phyloP scores from a whole-genome alignment of 2,329 filamentous ascomycete genomes.

The Pyricularia sp. region DNA sequence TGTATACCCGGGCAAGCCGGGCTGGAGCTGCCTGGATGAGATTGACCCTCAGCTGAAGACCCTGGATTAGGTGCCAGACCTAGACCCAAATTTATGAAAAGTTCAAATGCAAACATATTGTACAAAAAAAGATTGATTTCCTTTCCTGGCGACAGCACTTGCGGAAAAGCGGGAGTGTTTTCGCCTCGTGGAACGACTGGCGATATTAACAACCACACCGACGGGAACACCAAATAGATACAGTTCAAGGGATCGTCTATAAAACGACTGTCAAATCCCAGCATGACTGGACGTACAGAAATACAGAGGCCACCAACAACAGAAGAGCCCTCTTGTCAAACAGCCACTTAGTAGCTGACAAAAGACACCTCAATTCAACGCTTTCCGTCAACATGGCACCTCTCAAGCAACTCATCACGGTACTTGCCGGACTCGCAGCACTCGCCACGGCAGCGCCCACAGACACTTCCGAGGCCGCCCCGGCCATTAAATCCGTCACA shows the following conservation, averaged over 20 bases:
- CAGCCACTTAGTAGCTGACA: background rate
- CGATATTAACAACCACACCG: background rate
- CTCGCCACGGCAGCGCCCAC: conserved; percentile 9
- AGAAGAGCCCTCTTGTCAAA: background rate
- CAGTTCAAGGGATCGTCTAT: background rate
- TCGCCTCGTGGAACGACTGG: background rate
- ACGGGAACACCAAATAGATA: background rate
- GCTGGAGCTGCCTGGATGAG: background rate
- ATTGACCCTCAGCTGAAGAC: background rate
- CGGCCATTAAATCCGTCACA: conserved; percentile 16
- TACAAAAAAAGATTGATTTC: background rate
- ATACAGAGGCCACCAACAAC: background rate
- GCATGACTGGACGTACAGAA: background rate
- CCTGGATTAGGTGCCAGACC: background rate
- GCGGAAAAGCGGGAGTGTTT: background rate
- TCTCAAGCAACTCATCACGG: conserved; percentile 8
- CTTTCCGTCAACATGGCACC: conserved; percentile 9
- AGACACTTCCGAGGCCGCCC: conserved; percentile 8
- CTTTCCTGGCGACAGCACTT: background rate
- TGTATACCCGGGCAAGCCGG: background rate
- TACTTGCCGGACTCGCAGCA: conserved; percentile 10
- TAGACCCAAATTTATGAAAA: background rate
- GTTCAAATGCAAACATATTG: background rate
- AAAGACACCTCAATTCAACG: background rate
- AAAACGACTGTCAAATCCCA: background rate